A percentile compares a stretch with the other conserved stretches of the same genome.
phyloP scores from a whole-genome alignment of 257 asterid species.

The Haberlea rhodopensis region DNA sequence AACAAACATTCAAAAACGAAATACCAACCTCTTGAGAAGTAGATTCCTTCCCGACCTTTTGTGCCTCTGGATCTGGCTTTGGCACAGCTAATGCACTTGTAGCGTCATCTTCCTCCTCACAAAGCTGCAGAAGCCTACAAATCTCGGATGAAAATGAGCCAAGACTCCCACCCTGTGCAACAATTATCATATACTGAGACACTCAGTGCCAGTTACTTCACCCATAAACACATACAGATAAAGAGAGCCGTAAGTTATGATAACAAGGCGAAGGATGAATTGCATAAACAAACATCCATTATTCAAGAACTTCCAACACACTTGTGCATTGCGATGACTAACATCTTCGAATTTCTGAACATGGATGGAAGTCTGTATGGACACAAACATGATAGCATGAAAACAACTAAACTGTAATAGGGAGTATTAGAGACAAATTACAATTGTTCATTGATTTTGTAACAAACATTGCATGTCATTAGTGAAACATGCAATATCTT shows the following conservation, averaged over 20 bases:
- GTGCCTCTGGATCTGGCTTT: slow-evolving; percentile 75
- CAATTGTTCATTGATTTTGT: background rate
- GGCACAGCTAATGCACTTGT: slow-evolving; percentile 82
- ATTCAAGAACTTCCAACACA: slow-evolving; percentile 5
- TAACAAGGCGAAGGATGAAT: slow-evolving; percentile 9
- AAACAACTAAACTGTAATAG: background rate
- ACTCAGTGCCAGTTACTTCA: slow-evolving; percentile 12
- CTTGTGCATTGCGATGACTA: background rate
- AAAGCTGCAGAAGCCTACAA: slow-evolving; percentile 70
- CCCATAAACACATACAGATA: slow-evolving; percentile 10
- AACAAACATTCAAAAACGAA: too few species aligned
- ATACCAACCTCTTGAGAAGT: slow-evolving; percentile 61
- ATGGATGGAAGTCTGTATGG: background rate
- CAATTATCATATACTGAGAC: slow-evolving; percentile 27
- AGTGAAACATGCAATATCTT: slow-evolving; percentile 16
- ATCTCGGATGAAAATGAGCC: slow-evolving; percentile 74
- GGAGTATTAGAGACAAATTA: background rate
- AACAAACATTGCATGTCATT: background rate
- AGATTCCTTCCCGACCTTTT: slow-evolving; percentile 46
- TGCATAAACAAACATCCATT: slow-evolving; percentile 3
- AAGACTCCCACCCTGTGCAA: slow-evolving; percentile 77
- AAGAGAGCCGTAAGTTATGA: too few species aligned
- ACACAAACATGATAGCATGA: background rate
- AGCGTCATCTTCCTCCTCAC: slow-evolving; percentile 98
- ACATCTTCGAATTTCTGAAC: background rate